phyloP scores from a whole-genome alignment of 2,329 filamentous ascomycete genomes.

The Metarhizium anisopliae region DNA sequence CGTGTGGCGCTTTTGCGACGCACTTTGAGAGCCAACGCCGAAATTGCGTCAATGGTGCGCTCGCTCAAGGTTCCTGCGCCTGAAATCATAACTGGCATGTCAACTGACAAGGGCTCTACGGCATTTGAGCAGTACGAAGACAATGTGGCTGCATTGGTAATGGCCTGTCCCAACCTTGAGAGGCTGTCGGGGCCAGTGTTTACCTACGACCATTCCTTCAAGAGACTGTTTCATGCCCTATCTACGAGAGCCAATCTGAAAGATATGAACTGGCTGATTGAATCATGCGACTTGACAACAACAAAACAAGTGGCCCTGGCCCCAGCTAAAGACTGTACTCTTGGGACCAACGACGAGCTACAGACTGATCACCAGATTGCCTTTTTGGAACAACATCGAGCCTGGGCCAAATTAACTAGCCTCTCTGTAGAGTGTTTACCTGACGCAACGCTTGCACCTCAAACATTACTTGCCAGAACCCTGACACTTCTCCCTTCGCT shows the following conservation, averaged over 20 bases:
- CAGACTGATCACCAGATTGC: slow-evolving; percentile 26
- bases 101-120: slow-evolving; percentile 18
- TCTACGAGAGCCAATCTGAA: slow-evolving; percentile 46
- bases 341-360: slow-evolving; percentile 21
- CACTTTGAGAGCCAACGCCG: slow-evolving; percentile 43
- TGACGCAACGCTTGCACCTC: slow-evolving; percentile 43
- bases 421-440: slow-evolving; percentile 51
- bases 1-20: slow-evolving; percentile 48
- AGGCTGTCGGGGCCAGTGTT: slow-evolving; percentile 45
- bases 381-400: slow-evolving; percentile 42
- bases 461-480: slow-evolving; percentile 41
- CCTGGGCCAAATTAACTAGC: slow-evolving; percentile 47
- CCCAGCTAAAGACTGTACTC: slow-evolving; percentile 14
- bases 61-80: slow-evolving; percentile 44
- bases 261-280: slow-evolving; percentile 52
- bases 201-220: slow-evolving; percentile 46
- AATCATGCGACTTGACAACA: slow-evolving; percentile 21
- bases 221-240: slow-evolving; percentile 48
- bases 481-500: slow-evolving; percentile 44
- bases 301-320: slow-evolving; percentile 18
- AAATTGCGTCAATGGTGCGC: slow-evolving; percentile 46
- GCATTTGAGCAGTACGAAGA: slow-evolving; percentile 44
- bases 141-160: slow-evolving; percentile 49
- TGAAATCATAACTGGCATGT: slow-evolving; percentile 26
- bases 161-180: slow-evolving; percentile 58